Evolutionary conservation across 225 moss, liverwort and hornwort genomes (phyloP).

Genomic region (Sphagnum contortum): DNA sequence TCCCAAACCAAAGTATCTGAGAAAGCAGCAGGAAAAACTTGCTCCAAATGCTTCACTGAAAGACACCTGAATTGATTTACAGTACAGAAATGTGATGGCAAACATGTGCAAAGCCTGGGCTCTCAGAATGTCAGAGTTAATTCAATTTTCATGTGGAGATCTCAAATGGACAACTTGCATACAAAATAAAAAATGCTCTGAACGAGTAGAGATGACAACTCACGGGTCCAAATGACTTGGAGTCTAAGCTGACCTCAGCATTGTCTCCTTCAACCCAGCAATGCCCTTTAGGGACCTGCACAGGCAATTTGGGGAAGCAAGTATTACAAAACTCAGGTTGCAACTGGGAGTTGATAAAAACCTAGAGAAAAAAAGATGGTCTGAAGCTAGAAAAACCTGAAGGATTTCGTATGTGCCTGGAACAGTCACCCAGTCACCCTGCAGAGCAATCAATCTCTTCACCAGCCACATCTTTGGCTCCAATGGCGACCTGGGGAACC

Average conservation of each 20-base stretch:
- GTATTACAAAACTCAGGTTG: no score
- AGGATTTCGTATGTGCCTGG: slow-evolving; percentile 89
- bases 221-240: slow-evolving; percentile 94
- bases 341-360: no score
- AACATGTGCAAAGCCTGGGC: no score
- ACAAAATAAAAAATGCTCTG: no score
- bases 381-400: slow-evolving; percentile 19
- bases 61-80: no score
- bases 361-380: no score
- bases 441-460: slow-evolving; percentile 90
- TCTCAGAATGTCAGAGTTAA: no score
- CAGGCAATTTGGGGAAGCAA: not conserved
- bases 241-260: slow-evolving; percentile 83
- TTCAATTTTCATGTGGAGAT: no score
- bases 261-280: slow-evolving; percentile 99
- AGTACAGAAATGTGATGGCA: no score
- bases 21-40: not conserved
- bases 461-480: slow-evolving; percentile 86
- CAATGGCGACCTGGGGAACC: slow-evolving; percentile 63
- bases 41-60: no score
- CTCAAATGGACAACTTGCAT: no score
- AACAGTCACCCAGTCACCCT: slow-evolving; percentile 98
- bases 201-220: slow-evolving; percentile 16
- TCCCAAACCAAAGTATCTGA: slow-evolving; percentile 1
- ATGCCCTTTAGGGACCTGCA: slow-evolving; percentile 92